A percentile compares a stretch with the other conserved stretches of the same genome.
phyloP scores from a whole-genome alignment of 2,329 filamentous ascomycete genomes.

The Xylariales sp. region DNA sequence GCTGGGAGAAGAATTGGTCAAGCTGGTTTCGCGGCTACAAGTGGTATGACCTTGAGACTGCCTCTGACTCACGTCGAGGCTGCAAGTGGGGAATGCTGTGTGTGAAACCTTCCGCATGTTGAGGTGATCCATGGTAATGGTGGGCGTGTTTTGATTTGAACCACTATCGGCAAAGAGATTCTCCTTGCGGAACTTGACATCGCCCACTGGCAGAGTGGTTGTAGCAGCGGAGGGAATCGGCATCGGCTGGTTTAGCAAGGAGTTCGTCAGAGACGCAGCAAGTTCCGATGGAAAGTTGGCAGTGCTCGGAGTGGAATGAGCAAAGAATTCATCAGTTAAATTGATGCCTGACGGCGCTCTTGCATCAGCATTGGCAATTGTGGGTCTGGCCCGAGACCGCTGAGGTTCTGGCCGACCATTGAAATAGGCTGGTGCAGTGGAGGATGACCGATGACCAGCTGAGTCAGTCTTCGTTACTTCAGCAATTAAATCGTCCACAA shows the following conservation, averaged over 20 bases:
- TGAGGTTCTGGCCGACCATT: not conserved
- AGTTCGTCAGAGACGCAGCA: constrained; percentile 40
- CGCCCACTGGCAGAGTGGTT: constrained; percentile 25
- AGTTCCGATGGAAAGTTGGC: constrained; percentile 31
- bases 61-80: constrained; percentile 17
- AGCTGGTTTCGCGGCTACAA: constrained; percentile 17
- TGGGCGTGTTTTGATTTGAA: constrained; percentile 16
- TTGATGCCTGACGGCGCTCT: too few relatives aligned
- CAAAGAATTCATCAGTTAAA: constrained; percentile 24
- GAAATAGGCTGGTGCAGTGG: not conserved
- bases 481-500: constrained; percentile 4
- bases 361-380: constrained; percentile 8
- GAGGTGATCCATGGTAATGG: constrained; percentile 19
- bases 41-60: not conserved
- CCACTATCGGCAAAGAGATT: constrained; percentile 25
- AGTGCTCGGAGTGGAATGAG: constrained; percentile 12
- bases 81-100: constrained; percentile 24
- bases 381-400: not conserved
- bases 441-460: not conserved
- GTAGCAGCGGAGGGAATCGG: constrained; percentile 30
- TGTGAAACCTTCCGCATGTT: constrained; percentile 38
- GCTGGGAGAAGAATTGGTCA: constrained; percentile 24
- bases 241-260: constrained; percentile 43
- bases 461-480: not conserved
- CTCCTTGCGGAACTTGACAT: constrained; percentile 42